Evolutionary conservation across 495 filamentous ascomycete species (phyloP), one percentile per base, ranked within the genome.

Genomic region (Neurospora sp.): DNA sequence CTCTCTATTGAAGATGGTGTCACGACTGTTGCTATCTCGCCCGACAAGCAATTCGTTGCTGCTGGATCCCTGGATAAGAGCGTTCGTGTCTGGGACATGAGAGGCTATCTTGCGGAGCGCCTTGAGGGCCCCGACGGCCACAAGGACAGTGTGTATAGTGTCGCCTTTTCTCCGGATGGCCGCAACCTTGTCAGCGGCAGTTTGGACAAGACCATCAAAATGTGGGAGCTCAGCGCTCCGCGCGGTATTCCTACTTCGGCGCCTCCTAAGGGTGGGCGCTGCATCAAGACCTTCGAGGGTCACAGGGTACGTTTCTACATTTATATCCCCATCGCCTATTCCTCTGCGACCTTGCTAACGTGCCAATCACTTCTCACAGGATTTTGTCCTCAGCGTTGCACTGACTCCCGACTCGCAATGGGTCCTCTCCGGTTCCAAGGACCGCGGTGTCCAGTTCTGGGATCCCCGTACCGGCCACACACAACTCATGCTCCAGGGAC

Each of bases 191-290:
- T 97, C 78, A 94, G 91, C 78, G 93, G 93, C 72, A 94, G 91
- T 87, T 84, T 97, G 75, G 93, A 97, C 81, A 95, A 94, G 87
- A 96, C 93, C 3, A 97, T 97, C 85, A 97, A 97, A 86, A 92
- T 96, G 87, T 97, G 93, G 93, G 93, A 97, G 82, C 85, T 97
- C 48, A 88, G 86, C 38, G 87, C 91, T 39, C 88, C 92, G 68
- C 87, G 92, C 72, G 89, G 88, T 68, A 85, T 89, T 71, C 84
- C 87, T 48, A 3, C 22, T 20, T 40, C 75, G 75, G 72, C 85
- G 61, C 87, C 87, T 68, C 84, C 88, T 45, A 93, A 92, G 86
- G 89, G 91, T 69, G 92, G 93, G 70, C 88, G 93, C 78, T 95
- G 94, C 80, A 87, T 93, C 72, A 92, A 92, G 79, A 97, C 93